Evolutionary conservation across 1,284 basidiomycete genomes (phyloP), one percentile per base, ranked within the genome.

Genomic region (Cutaneotrichosporon sp.): DNA sequence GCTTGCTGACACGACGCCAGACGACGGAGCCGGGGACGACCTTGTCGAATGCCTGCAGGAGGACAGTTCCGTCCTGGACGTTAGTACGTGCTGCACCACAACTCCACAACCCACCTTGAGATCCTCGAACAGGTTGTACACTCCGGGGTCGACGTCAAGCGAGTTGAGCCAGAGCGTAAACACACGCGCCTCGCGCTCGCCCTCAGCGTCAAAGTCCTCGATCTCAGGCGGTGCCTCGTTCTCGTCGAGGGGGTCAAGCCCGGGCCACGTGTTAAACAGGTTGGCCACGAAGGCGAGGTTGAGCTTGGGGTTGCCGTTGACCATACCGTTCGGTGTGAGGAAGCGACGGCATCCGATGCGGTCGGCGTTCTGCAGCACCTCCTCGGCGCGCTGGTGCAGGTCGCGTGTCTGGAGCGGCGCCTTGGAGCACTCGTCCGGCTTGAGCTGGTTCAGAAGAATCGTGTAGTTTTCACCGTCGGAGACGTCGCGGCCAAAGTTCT

Each of bases 111-210:
- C n/a, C 38, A 41, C 38, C 38, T 87, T 90, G 67, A 98, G 76
- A 72, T 97, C 89, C 78, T 97, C 90, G 71, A 97, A 97, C 58
- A 98, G 77, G 78, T 97, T 93, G 81, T 90, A 93, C 10, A 98
- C 92, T 51, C 85, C 86, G 0, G 94, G 94, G 49, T 98, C 91
- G 57, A 97, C 94, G 60, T 90, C 90, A 49, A 98, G 82, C 33
- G 87, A 90, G 80, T 98, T 98, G 62, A 98, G 82, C 94, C 94
- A 98, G 24, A 98, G 83, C 0, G 89, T 98, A 71, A 98, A 98
- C 29, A 94, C 94, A 38, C 94, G 84, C 5, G 94, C 94, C 75
- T 98, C 94, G 50, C 94, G 84, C 76, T 98, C 94, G 57, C 94
- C 94, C 75, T 98, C 94, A 1, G 94, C 93, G 63, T 98, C 94